Percentiles rank a stretch among this genome's conserved stretches.
Conservation (phyloP, 2,329 filamentous ascomycete genomes). For the Amphichorda felina region DNA sequence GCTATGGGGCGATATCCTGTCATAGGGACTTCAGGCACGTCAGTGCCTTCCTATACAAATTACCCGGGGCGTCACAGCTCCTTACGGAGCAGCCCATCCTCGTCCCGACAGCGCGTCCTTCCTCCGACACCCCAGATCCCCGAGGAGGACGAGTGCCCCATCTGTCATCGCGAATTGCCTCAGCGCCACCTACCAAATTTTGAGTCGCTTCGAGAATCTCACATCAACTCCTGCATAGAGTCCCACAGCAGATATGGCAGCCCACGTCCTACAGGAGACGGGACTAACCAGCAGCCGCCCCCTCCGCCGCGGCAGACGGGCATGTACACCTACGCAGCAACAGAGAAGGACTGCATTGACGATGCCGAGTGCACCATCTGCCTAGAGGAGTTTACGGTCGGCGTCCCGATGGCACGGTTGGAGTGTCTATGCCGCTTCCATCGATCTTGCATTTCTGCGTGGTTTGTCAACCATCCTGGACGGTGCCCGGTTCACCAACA, state of each 20-base stretch:
- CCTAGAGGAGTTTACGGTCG: constrained; percentile 52
- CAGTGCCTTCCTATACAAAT: constrained; percentile 11
- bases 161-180: constrained; percentile 63
- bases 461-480: constrained; percentile 51
- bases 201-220: constrained; percentile 41
- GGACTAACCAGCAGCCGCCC: constrained; percentile 10
- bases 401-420: constrained; percentile 50
- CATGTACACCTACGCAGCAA: constrained; percentile 52
- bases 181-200: constrained; percentile 39
- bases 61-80: constrained; percentile 18
- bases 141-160: constrained; percentile 71
- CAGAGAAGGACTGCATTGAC: constrained; percentile 58
- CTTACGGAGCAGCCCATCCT: constrained; percentile 17
- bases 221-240: constrained; percentile 46
- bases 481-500: constrained; percentile 56
- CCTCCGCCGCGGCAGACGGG: constrained; percentile 36
- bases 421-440: constrained; percentile 59
- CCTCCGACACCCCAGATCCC: constrained; percentile 37
- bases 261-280: constrained; percentile 7
- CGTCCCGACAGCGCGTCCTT: constrained; percentile 22
- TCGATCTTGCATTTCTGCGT: constrained; percentile 44
- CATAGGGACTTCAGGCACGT: not conserved
- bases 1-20: constrained; percentile 4
- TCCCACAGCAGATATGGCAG: constrained; percentile 38
- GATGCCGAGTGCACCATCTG: constrained; percentile 58